phyloP scores from a whole-genome alignment of 495 filamentous ascomycete species.

The Talaromyces liani region DNA sequence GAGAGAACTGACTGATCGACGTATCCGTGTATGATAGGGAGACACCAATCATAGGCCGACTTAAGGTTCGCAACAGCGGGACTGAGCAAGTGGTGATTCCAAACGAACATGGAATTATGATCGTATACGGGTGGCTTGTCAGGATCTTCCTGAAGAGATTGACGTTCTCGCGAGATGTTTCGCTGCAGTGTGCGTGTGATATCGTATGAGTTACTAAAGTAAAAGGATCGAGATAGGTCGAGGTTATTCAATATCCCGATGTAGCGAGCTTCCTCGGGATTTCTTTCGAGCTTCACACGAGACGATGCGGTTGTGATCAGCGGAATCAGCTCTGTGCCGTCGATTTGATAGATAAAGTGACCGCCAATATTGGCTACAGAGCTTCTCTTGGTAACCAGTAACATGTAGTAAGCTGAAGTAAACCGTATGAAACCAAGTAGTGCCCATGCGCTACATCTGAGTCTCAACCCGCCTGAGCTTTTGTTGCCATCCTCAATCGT shows the following conservation, averaged over 20 bases:
- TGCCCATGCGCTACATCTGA: conserved; percentile 88
- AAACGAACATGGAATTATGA: conserved; percentile 93
- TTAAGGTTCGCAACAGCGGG: conserved; percentile 65
- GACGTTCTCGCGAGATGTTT: conserved; percentile 80
- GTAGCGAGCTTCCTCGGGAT: conserved; percentile 84
- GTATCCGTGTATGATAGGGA: conserved; percentile 93
- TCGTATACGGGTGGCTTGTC: conserved; percentile 52
- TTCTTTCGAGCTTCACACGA: conserved; percentile 66
- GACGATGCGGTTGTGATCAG: conserved; percentile 59
- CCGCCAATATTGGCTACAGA: conserved; percentile 94
- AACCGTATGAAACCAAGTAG: conserved; percentile 92
- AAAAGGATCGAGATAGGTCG: conserved; percentile 84
- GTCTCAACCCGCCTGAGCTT: conserved; percentile 79
- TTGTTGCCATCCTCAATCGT: conserved; percentile 96
- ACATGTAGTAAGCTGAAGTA: conserved; percentile 96
- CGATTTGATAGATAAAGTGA: conserved; percentile 91
- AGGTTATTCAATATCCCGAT: conserved; percentile 83
- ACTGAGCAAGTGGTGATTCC: conserved; percentile 84
- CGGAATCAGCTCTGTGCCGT: conserved; percentile 89
- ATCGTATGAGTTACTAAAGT: conserved; percentile 98
- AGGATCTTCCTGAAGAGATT: conserved; percentile 55
- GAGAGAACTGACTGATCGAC: conserved; percentile 84
- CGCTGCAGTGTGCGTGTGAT: conserved; percentile 88
- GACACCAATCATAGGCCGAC: conserved; percentile 88
- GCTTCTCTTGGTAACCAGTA: conserved; percentile 89